Conservation (phyloP, 192 early-diverging fungal genomes). For the Piromyces sp. region DNA sequence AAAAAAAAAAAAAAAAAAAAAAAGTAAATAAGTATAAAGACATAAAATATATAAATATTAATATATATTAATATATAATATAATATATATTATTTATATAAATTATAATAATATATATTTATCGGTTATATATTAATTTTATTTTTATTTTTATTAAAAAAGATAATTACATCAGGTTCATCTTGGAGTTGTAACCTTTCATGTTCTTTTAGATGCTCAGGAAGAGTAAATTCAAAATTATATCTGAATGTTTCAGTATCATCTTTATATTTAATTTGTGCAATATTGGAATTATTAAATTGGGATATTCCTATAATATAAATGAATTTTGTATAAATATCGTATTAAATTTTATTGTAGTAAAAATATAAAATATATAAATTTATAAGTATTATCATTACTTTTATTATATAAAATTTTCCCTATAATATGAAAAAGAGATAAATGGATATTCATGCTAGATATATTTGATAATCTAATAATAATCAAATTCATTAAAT, state of each 20-base stretch:
- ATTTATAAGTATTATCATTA: background rate
- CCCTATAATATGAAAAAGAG: background rate
- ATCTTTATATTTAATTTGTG: background rate
- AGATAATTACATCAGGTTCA: background rate
- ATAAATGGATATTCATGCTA: background rate
- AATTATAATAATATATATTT: too few species aligned
- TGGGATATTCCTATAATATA: background rate
- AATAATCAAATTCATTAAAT: too few species aligned
- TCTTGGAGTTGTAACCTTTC: background rate
- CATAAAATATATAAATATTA: too few species aligned
- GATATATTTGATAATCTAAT: background rate
- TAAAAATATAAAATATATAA: too few species aligned
- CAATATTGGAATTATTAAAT: background rate
- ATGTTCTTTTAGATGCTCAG: background rate
- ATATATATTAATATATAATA: too few species aligned
- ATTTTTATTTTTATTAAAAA: too few species aligned
- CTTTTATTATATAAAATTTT: background rate
- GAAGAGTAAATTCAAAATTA: background rate
- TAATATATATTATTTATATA: too few species aligned
- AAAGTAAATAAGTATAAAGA: too few species aligned
- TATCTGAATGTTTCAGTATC: background rate
- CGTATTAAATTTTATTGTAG: too few species aligned
- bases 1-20: too few species aligned
- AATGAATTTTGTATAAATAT: too few species aligned
- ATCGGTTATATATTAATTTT: too few species aligned